Conservation (phyloP, 176 grass and related monocot species). For the Oryza punctata region DNA sequence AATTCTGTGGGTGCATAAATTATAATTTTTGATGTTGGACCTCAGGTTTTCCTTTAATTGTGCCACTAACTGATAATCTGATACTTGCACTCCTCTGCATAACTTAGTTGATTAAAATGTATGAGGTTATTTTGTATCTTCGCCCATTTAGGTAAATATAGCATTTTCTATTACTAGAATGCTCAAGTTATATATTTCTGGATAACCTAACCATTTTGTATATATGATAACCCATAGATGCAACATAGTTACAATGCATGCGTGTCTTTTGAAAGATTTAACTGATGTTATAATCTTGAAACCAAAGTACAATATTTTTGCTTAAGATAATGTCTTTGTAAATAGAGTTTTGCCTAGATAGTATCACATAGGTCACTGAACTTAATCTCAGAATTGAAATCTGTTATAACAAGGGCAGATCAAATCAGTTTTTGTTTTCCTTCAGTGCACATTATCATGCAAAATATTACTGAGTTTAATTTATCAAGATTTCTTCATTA, state of each 20-base stretch:
- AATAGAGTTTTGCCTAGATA: background rate
- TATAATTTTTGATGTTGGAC: background rate
- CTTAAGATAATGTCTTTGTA: background rate
- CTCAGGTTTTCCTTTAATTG: background rate
- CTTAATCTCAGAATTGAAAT: background rate
- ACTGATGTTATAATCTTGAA: background rate
- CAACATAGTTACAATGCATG: background rate
- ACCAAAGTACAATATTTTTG: background rate
- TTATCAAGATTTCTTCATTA: slow-evolving; percentile 10
- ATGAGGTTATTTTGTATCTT: background rate
- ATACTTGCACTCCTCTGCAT: background rate
- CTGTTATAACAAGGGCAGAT: background rate
- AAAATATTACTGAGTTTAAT: slow-evolving; percentile 18
- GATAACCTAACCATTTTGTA: background rate
- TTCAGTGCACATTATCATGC: background rate
- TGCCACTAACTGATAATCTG: background rate
- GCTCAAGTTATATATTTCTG: background rate
- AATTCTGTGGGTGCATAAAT: background rate
- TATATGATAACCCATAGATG: background rate
- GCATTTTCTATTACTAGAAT: background rate
- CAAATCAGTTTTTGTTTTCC: background rate
- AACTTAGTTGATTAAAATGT: background rate
- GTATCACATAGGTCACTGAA: background rate
- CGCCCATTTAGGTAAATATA: background rate
- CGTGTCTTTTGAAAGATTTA: background rate